These are phyloP conservation scores for Fragaria ananassa DNA, from an alignment of 306 rosid species.

Conservation along the genomic window DNA sequence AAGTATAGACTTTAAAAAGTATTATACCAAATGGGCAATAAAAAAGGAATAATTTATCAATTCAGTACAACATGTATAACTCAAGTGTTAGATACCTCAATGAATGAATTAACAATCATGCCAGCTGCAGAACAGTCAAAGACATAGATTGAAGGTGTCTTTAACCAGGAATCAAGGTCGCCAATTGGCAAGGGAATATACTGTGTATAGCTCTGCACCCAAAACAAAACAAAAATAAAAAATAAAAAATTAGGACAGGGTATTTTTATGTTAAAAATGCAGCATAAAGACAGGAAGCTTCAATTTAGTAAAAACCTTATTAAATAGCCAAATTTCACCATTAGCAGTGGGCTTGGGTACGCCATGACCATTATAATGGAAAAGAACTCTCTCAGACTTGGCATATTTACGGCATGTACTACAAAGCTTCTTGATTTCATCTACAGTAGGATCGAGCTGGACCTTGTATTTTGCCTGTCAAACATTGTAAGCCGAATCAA, in stretches of 20 bases:
- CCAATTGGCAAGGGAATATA: constrained; percentile 86
- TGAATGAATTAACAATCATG: constrained; percentile 74
- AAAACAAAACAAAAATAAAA: not conserved
- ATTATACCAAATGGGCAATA: not conserved
- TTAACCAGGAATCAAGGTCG: constrained; percentile 98
- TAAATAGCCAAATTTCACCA: constrained; percentile 99
- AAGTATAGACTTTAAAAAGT: not conserved
- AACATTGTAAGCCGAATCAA: constrained; percentile 30
- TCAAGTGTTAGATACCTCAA: constrained; percentile 49
- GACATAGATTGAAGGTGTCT: constrained; percentile 95
- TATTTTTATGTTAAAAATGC: not conserved
- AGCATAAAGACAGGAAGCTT: constrained; percentile 7
- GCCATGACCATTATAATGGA: constrained; percentile 98
- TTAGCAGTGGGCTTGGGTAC: constrained; percentile 96
- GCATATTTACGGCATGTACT: constrained; percentile 79
- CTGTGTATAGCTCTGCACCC: constrained; percentile 91
- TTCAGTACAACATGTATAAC: not conserved
- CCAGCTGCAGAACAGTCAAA: constrained; percentile 99
- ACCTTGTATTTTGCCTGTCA: constrained; percentile 82
- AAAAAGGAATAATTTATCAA: not conserved
- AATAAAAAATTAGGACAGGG: constrained; percentile 12
- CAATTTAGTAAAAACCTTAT: constrained; percentile 56
- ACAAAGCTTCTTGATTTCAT: constrained; percentile 98
- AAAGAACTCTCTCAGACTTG: constrained; percentile 89
- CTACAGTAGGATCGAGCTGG: constrained; percentile 96